Percentiles rank a stretch among this genome's conserved stretches.
Conservation (phyloP, 805 yeast genomes). For the Schizosaccharomyces japonicus region DNA sequence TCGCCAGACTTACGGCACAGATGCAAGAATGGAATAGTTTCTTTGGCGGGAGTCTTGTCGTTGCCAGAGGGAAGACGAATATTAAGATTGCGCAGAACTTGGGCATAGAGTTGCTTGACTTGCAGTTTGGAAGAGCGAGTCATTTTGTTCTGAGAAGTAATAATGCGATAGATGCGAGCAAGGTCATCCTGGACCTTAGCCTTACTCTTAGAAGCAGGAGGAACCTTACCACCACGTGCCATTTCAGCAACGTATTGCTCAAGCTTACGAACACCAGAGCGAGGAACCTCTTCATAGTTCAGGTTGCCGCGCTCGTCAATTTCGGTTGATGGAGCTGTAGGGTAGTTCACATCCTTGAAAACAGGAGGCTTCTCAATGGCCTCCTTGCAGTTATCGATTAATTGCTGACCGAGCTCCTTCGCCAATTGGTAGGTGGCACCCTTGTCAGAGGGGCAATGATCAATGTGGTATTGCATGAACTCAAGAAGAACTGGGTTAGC, state of each 20-base stretch:
- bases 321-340: constrained; percentile 82
- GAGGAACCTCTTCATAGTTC: constrained; percentile 58
- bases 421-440: constrained; percentile 89
- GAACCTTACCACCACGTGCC: constrained; percentile 76
- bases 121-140: constrained; percentile 19
- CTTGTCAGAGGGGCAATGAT: constrained; percentile 57
- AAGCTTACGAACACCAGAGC: constrained; percentile 76
- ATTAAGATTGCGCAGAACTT: constrained; percentile 14
- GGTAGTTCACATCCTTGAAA: constrained; percentile 79
- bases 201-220: constrained; percentile 28
- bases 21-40: constrained; percentile 86
- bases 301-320: constrained; percentile 76
- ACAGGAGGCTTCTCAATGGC: constrained; percentile 64
- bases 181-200: constrained; percentile 50
- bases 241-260: constrained; percentile 88
- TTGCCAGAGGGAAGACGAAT: constrained; percentile 6
- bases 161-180: constrained; percentile 56
- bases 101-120: constrained; percentile 12
- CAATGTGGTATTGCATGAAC: constrained; percentile 86
- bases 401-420: constrained; percentile 69
- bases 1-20: constrained; percentile 50
- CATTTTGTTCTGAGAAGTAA: constrained; percentile 54
- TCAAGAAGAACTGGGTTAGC: constrained; percentile 80
- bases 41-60: constrained; percentile 14
- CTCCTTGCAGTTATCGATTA: constrained; percentile 85